phyloP scores from a whole-genome alignment of 306 rosid species.

The Citrullus mucosospermus region DNA sequence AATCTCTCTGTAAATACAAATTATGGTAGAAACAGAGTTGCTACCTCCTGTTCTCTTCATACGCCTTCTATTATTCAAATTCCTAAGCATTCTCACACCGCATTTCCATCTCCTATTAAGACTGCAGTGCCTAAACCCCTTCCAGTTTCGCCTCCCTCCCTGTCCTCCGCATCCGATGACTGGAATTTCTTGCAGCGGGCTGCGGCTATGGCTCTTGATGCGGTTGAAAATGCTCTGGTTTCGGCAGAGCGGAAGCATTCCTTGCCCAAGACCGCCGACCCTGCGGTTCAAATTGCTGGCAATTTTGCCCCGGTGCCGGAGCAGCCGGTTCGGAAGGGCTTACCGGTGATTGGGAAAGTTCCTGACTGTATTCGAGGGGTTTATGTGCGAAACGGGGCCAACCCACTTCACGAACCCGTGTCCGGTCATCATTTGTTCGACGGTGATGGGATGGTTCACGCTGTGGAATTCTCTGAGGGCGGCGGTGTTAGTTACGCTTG shows the following conservation, averaged over 20 bases:
- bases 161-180: conserved; percentile 3
- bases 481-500: conserved; percentile 51
- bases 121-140: not conserved
- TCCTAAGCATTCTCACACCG: conserved; percentile 26
- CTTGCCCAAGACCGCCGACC: conserved; percentile 86
- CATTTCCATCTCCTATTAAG: not conserved
- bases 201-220: conserved; percentile 47
- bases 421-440: conserved; percentile 96
- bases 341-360: conserved; percentile 48
- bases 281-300: conserved; percentile 76
- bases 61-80: conserved; percentile 33
- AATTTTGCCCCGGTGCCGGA: conserved; percentile 91
- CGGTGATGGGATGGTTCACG: conserved; percentile 98
- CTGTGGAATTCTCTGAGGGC: conserved; percentile 40
- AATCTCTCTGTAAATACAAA: conserved; percentile 9
- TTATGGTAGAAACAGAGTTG: not conserved
- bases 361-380: conserved; percentile 72
- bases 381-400: conserved; percentile 85
- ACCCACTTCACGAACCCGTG: conserved; percentile 66
- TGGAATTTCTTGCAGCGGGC: conserved; percentile 51
- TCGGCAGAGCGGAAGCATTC: conserved; percentile 40
- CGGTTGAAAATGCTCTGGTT: conserved; percentile 40
- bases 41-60: conserved; percentile 36
- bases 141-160: not conserved
- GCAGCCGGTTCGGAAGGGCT: conserved; percentile 18